A percentile compares a stretch with the other conserved stretches of the same genome.
Evolutionary conservation across 1,284 basidiomycete genomes (phyloP).

Genomic region (Rhodofomes roseus): DNA sequence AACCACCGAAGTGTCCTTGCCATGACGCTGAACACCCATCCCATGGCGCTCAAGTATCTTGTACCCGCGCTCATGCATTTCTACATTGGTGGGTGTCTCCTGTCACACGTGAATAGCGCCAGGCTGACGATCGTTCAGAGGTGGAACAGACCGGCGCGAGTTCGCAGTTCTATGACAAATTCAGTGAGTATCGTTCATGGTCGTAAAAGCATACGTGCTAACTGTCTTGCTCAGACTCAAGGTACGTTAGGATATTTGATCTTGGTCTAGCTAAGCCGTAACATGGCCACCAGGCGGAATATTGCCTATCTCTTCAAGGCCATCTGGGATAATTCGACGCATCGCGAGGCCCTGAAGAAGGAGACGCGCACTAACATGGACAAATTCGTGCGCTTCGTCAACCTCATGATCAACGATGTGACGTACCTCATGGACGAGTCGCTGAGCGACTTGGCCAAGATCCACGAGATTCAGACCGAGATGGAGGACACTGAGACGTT

Average conservation of each 20-base stretch:
- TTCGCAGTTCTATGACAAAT: slow-evolving; percentile 98
- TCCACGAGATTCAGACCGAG: slow-evolving; percentile 82
- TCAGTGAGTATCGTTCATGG: slow-evolving; percentile 56
- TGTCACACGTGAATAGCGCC: not conserved
- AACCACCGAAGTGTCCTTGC: slow-evolving; percentile 78
- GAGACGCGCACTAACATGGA: slow-evolving; percentile 78
- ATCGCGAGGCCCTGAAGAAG: slow-evolving; percentile 78
- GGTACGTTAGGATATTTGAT: not conserved
- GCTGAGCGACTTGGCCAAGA: slow-evolving; percentile 83
- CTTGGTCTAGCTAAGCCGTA: not conserved
- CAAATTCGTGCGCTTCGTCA: slow-evolving; percentile 93
- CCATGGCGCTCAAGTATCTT: slow-evolving; percentile 82
- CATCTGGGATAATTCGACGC: slow-evolving; percentile 86
- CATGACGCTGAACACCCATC: slow-evolving; percentile 80
- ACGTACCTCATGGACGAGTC: slow-evolving; percentile 99
- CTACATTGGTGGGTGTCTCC: slow-evolving; percentile 74
- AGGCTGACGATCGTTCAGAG: slow-evolving; percentile 47
- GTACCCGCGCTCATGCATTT: slow-evolving; percentile 93
- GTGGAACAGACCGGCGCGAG: slow-evolving; percentile 97
- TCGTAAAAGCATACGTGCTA: not conserved
- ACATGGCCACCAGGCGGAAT: slow-evolving; percentile 52
- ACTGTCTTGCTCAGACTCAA: not conserved
- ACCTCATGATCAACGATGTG: slow-evolving; percentile 98
- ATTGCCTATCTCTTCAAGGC: slow-evolving; percentile 84
- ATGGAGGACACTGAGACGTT: slow-evolving; percentile 77